Conservation (phyloP, 2,329 filamentous ascomycete genomes). For the Neophaeococcomyces mojaviensis region DNA sequence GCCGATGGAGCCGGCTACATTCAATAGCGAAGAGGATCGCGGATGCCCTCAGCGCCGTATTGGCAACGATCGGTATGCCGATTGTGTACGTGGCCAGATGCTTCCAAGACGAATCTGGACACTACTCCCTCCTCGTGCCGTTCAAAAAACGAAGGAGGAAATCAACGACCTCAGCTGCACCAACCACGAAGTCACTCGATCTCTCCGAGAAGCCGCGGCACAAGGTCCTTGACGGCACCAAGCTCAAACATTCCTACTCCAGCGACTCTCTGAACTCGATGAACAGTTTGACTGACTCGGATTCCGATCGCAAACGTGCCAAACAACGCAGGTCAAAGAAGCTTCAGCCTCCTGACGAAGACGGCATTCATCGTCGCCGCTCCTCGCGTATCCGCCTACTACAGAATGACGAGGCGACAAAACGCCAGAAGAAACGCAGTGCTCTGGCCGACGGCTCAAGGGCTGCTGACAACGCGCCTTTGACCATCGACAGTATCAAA, state of each 20-base stretch:
- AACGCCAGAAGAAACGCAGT: constrained; percentile 43
- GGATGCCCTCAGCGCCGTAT: constrained; percentile 63
- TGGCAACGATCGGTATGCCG: constrained; percentile 71
- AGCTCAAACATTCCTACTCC: constrained; percentile 21
- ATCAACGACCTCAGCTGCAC: not conserved
- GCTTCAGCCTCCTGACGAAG: not conserved
- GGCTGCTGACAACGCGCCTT: constrained; percentile 50
- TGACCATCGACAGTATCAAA: constrained; percentile 74
- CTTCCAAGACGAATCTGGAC: constrained; percentile 72
- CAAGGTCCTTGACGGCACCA: constrained; percentile 14
- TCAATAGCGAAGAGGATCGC: constrained; percentile 60
- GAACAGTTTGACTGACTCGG: constrained; percentile 15
- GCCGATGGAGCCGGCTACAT: constrained; percentile 10
- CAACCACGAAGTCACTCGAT: not conserved
- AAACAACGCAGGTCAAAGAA: constrained; percentile 4
- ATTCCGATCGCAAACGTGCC: constrained; percentile 14
- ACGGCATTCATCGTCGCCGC: constrained; percentile 13
- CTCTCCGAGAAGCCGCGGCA: constrained; percentile 14
- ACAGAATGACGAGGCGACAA: constrained; percentile 34
- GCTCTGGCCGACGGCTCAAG: constrained; percentile 38
- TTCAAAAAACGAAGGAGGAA: constrained; percentile 3
- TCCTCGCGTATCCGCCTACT: constrained; percentile 22
- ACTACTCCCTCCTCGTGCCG: constrained; percentile 19
- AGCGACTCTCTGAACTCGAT: constrained; percentile 18
- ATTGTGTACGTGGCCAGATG: constrained; percentile 74